Evolutionary conservation across 1,284 basidiomycete genomes (phyloP).

Genomic region (Waitea zeae): DNA sequence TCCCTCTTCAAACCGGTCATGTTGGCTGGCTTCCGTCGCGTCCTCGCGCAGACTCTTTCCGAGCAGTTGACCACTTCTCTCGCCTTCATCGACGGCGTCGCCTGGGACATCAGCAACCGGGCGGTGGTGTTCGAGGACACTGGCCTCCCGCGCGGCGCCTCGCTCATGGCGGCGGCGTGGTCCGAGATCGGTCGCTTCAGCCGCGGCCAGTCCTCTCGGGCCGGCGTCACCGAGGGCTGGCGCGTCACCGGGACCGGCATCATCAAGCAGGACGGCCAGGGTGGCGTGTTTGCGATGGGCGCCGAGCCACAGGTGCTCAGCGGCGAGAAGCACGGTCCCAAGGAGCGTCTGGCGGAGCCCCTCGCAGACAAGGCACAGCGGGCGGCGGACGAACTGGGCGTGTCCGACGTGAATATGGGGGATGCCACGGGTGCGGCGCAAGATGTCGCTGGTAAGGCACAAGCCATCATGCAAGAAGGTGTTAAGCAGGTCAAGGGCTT

Average conservation of each 20-base stretch:
- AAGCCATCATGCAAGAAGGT: conserved; percentile 18
- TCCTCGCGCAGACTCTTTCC: conserved; percentile 34
- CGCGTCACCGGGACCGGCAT: conserved; percentile 42
- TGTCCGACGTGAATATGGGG: conserved; percentile 12
- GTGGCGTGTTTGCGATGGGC: conserved; percentile 39
- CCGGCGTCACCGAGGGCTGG: conserved; percentile 23
- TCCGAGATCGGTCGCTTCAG: conserved; percentile 42
- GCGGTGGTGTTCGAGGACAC: conserved; percentile 45
- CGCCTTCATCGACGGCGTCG: conserved; percentile 31
- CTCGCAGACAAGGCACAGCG: conserved; percentile 15
- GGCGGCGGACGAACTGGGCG: conserved; percentile 9
- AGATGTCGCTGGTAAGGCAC: conserved; percentile 13
- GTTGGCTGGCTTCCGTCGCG: conserved; percentile 31
- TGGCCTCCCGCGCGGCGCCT: conserved; percentile 28
- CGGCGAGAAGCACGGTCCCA: conserved; percentile 44
- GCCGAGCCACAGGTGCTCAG: conserved; percentile 51
- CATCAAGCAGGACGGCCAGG: conserved; percentile 26
- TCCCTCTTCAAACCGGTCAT: conserved; percentile 45
- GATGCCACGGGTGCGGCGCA: conserved; percentile 7
- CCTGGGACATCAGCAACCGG: conserved; percentile 36
- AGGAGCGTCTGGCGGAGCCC: conserved; percentile 32
- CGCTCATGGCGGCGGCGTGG: conserved; percentile 40
- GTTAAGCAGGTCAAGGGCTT: conserved; percentile 25
- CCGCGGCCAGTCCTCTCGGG: conserved; percentile 9
- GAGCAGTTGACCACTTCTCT: conserved; percentile 31